Percentiles rank a stretch among this genome's conserved stretches.
phyloP scores from a whole-genome alignment of 805 yeast species.

The Kazachstania taianensis region DNA sequence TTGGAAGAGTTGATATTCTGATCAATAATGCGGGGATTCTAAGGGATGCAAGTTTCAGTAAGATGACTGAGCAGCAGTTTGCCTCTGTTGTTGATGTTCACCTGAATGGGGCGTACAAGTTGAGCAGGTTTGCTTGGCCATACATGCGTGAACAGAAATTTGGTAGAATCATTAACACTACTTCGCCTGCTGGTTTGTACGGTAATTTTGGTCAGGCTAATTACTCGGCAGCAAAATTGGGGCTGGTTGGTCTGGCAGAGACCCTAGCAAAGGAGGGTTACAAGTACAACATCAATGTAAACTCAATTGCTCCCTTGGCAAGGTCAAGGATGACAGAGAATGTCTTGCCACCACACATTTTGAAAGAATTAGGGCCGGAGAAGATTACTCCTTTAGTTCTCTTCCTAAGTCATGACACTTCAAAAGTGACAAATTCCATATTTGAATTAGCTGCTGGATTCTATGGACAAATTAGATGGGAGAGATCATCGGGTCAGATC shows the following conservation, averaged over 20 bases:
- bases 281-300: constrained; percentile 71
- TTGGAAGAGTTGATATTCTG: constrained; percentile 81
- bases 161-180: constrained; percentile 88
- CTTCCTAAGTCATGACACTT: constrained; percentile 59
- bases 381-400: constrained; percentile 88
- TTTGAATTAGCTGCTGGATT: constrained; percentile 94
- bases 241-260: constrained; percentile 83
- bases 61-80: constrained; percentile 76
- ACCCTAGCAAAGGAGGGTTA: constrained; percentile 92
- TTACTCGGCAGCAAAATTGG: constrained; percentile 89
- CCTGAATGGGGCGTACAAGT: constrained; percentile 77
- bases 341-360: constrained; percentile 73
- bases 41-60: constrained; percentile 77
- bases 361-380: constrained; percentile 74
- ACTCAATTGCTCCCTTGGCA: constrained; percentile 89
- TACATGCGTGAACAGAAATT: constrained; percentile 70
- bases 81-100: constrained; percentile 76
- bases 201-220: constrained; percentile 97
- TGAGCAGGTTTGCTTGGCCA: constrained; percentile 89
- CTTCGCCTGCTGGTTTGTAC: constrained; percentile 93
- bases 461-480: constrained; percentile 89
- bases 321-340: constrained; percentile 94
- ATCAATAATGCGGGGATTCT: constrained; percentile 93
- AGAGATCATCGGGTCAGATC: constrained; percentile 76
- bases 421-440: constrained; percentile 58